phyloP scores from a whole-genome alignment of 371 early-diverging fungal genomes.

The Apophysomyces elegans region DNA sequence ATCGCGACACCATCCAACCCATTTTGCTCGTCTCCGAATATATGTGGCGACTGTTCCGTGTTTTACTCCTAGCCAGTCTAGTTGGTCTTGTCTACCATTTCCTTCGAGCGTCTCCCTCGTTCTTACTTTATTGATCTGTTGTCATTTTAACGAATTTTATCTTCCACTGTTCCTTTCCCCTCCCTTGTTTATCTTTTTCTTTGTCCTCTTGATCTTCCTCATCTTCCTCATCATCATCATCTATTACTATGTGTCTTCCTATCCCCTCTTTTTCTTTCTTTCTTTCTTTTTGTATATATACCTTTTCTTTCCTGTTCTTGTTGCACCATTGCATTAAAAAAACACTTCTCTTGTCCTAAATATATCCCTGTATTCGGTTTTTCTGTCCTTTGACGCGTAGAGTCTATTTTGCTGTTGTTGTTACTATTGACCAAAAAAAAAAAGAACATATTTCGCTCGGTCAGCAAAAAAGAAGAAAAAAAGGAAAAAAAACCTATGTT shows the following conservation, averaged over 20 bases:
- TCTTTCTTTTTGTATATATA: constrained; percentile 9
- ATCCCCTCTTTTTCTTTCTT: neutral
- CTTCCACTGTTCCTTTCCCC: neutral
- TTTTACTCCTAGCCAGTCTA: constrained; percentile 42
- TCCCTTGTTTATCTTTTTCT: neutral
- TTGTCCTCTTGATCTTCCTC: neutral
- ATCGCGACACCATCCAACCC: constrained; percentile 12
- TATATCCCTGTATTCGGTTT: too few relatives aligned
- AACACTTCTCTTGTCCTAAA: neutral
- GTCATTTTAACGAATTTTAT: constrained; percentile 9
- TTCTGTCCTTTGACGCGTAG: too few relatives aligned
- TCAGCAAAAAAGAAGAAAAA: too few relatives aligned
- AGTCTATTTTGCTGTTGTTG: too few relatives aligned
- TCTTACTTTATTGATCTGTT: constrained; percentile 16
- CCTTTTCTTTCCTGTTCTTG: neutral
- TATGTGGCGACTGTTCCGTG: constrained; percentile 45
- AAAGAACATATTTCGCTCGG: too few relatives aligned
- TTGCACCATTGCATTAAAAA: neutral
- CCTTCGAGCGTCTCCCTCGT: constrained; percentile 24
- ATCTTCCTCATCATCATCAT: neutral
- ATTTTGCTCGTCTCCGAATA: constrained; percentile 38
- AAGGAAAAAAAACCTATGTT: too few relatives aligned
- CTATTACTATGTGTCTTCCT: neutral
- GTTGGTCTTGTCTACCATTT: constrained; percentile 46
- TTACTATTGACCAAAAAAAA: too few relatives aligned